phyloP scores from a whole-genome alignment of 2,329 filamentous ascomycete genomes.

The Scytalidium lignicola region DNA sequence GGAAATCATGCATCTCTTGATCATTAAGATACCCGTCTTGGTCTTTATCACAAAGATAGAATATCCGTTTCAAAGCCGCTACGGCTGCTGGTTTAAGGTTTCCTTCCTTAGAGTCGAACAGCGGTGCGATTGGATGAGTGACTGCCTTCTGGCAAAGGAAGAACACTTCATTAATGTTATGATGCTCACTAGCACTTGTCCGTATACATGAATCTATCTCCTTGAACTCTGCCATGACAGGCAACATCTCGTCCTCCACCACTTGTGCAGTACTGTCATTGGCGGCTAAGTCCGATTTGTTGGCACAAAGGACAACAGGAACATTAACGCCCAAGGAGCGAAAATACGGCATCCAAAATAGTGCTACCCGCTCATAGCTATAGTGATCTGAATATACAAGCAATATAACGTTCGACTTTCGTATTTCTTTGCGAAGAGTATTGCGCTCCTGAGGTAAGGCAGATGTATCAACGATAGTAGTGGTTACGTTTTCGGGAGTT shows the following conservation, averaged over 20 bases:
- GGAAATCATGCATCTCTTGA: conserved; percentile 84
- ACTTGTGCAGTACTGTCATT: conserved; percentile 76
- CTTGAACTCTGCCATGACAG: conserved; percentile 97
- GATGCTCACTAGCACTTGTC: conserved; percentile 84
- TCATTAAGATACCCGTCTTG: conserved; percentile 92
- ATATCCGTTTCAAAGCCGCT: conserved; percentile 81
- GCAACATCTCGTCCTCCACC: conserved; percentile 94
- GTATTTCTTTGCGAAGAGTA: conserved; percentile 85
- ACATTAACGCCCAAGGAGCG: conserved; percentile 97
- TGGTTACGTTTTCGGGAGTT: conserved; percentile 94
- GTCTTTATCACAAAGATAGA: conserved; percentile 94
- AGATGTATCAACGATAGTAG: conserved; percentile 95
- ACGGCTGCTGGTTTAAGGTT: conserved; percentile 84
- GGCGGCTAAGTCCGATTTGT: conserved; percentile 85
- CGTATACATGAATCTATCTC: conserved; percentile 98
- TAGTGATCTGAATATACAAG: conserved; percentile 98
- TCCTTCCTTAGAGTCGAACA: conserved; percentile 93
- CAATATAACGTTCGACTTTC: conserved; percentile 94
- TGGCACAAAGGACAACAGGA: conserved; percentile 91
- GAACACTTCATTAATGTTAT: conserved; percentile 94
- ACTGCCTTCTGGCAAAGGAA: conserved; percentile 98
- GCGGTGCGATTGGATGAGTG: conserved; percentile 90
- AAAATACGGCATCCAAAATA: conserved; percentile 99
- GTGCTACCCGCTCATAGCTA: conserved; percentile 92
- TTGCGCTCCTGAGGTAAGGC: conserved; percentile 89